phyloP scores from a whole-genome alignment of 2,329 filamentous ascomycete species.

The Cladosporium velox region DNA sequence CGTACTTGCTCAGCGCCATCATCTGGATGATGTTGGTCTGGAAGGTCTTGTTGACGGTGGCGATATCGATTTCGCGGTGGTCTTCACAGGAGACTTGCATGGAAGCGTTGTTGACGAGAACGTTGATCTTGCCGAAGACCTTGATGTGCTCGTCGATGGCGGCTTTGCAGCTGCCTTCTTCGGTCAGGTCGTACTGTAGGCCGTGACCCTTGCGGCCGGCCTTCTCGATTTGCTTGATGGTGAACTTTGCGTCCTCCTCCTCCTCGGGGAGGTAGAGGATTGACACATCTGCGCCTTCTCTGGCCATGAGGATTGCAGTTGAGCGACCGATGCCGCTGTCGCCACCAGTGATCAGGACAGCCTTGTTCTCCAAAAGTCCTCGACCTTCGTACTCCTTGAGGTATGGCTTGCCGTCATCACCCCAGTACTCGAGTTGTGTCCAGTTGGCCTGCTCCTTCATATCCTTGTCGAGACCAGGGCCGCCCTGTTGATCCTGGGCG shows the following conservation, averaged over 20 bases:
- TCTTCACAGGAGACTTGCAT: conserved; percentile 55
- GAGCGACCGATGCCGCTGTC: conserved; percentile 52
- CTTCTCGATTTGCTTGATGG: conserved; percentile 55
- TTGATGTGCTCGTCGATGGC: conserved; percentile 58
- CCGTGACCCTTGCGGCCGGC: conserved; percentile 53
- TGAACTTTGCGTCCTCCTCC: conserved; percentile 57
- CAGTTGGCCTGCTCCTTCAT: conserved; percentile 36
- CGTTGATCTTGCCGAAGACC: conserved; percentile 44
- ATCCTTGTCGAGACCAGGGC: conserved; percentile 36
- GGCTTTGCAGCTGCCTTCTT: conserved; percentile 53
- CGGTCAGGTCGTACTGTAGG: conserved; percentile 52
- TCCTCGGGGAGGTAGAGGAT: conserved; percentile 60
- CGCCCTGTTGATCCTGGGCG: conserved; percentile 35
- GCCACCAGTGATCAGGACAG: conserved; percentile 31
- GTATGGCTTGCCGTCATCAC: conserved; percentile 35
- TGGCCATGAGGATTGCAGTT: conserved; percentile 58
- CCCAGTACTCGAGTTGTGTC: conserved; percentile 38
- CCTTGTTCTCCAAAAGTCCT: conserved; percentile 37
- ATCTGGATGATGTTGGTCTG: conserved; percentile 59
- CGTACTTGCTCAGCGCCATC: conserved; percentile 60
- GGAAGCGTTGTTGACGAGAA: conserved; percentile 58
- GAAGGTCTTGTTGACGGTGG: conserved; percentile 59
- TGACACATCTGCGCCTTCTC: conserved; percentile 59
- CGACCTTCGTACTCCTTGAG: conserved; percentile 37
- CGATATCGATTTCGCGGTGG: conserved; percentile 56